Conservation (phyloP, 306 rosid genomes). For the barrel medic (Medicago truncatula) region MtrunA17r5.0-ANR NC_053048.1:49278501-49279000, state of each 20-base stretch:
- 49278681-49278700: no score
- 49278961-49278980: slow-evolving; percentile 53
- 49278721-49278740: background rate
- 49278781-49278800: slow-evolving; percentile 43
- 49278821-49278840: slow-evolving; percentile 42
- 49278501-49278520: no score
- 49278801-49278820: slow-evolving; percentile 38
- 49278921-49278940: background rate
- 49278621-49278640: no score
- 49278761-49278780: slow-evolving; percentile 50
- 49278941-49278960: background rate
- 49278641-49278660: background rate
- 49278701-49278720: no score
- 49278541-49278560: background rate
- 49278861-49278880: background rate
- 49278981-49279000: slow-evolving; percentile 55
- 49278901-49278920: background rate
- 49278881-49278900: background rate
- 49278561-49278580: no score
- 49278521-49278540: background rate
- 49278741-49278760: background rate
- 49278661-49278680: no score
- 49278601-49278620: no score
- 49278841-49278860: slow-evolving; percentile 22
- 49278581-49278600: no score